Conservation (phyloP, 768 basidiomycete genomes). For the Tricholoma matsutake region DNA sequence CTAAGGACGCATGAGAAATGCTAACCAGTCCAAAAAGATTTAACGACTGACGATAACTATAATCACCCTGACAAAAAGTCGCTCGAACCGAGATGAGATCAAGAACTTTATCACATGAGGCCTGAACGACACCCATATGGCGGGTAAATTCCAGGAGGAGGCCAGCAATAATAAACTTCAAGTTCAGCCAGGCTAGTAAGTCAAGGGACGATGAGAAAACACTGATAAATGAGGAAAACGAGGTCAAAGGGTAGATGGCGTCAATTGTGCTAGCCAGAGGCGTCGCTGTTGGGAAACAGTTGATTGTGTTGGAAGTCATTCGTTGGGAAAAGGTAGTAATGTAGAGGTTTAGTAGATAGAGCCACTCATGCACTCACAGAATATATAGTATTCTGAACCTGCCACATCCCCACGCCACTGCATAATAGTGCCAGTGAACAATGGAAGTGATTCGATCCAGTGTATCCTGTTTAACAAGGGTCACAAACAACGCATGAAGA, state of each 20-base stretch:
- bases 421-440: too few relatives aligned
- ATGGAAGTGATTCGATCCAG: too few relatives aligned
- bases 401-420: too few relatives aligned
- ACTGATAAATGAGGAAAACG: background rate
- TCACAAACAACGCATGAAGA: too few relatives aligned
- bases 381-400: too few relatives aligned
- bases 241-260: background rate
- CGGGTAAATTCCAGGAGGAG: background rate
- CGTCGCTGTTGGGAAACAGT: background rate
- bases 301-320: background rate
- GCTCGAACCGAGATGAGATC: constrained; percentile 60
- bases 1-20: constrained; percentile 30
- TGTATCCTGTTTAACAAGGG: too few relatives aligned
- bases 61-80: constrained; percentile 53
- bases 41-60: constrained; percentile 44
- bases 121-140: constrained; percentile 22
- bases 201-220: background rate
- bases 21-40: background rate
- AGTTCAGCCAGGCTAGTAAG: background rate
- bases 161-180: background rate
- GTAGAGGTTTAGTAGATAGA: too few relatives aligned
- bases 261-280: background rate
- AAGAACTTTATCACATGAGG: constrained; percentile 40
- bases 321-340: background rate
- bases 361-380: too few relatives aligned